Evolutionary conservation across 306 rosid species (phyloP), one percentile per base, ranked within the genome.

Genomic region (Corylus avellana): DNA sequence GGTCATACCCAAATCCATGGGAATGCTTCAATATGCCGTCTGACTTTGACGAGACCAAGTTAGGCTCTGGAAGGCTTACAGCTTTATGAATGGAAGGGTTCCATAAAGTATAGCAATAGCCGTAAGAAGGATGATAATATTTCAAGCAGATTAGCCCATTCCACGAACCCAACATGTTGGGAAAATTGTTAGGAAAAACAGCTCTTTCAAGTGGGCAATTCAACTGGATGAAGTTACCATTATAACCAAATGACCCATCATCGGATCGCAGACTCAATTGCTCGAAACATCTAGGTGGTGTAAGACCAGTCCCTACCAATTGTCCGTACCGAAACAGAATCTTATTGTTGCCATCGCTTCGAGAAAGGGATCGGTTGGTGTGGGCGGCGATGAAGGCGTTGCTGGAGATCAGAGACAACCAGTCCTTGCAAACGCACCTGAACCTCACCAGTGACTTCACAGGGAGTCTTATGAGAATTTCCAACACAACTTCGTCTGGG

Each of bases 1-100:
- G 44, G 11, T 80, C 79, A 55, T 25, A 67, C 27, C 83, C 83
- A 32, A 80, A 74, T 8, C 83, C 75, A 63, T 62, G 12, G 53
- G 17, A 63, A 42, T 22, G n/a, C 20, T 22, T 7, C 6, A 7
- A 29, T 12, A 1, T 12, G 7, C 7, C 4, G 58, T 8, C 0
- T 14, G 48, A 35, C 1, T 32, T 32, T 32, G 35, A 32, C 2
- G 66, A 39, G 46, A 14, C 4, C 2, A 18, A 18, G 1, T 7
- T 29, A 32, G 75, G 83, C 8, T 54, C 64, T 5, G 51, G 57
- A 44, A 80, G 25, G 0, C 11, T 32, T 8, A 73, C 7, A 42
- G 8, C 29, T 72, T 47, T 73, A 39, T n/a, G 17, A 7, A 79
- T 64, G 10, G 57, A 73, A 4, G 83, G 83, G 59, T 80, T 73